These are phyloP conservation scores for Chenopodium berlandieri DNA, from an alignment of 148 eudicot genomes.

Conservation along the genomic window DNA sequence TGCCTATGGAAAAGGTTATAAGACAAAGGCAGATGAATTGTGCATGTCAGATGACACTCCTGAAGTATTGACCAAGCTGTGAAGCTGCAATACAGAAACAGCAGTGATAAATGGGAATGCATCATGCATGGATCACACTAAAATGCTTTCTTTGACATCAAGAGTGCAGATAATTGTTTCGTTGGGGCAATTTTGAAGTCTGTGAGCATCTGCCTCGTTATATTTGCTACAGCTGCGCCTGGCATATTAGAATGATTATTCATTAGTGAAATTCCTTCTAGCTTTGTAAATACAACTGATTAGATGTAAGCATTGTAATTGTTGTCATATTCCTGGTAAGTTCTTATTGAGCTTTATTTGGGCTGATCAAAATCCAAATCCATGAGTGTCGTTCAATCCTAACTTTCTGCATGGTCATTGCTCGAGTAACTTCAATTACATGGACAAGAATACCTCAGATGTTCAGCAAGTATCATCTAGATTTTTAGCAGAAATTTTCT, in stretches of 20 bases:
- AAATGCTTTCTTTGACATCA: background rate
- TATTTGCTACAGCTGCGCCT: background rate
- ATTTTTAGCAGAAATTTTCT: no score
- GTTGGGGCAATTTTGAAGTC: background rate
- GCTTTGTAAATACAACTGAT: background rate
- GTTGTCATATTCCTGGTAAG: background rate
- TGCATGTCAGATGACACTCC: background rate
- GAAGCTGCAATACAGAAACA: background rate
- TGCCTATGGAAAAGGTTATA: constrained; percentile 73
- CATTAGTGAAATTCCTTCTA: background rate
- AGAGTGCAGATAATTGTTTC: background rate
- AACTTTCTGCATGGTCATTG: background rate
- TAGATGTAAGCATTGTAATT: background rate
- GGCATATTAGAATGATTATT: background rate
- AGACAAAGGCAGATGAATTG: constrained; percentile 31
- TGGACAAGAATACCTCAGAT: background rate
- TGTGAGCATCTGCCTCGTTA: background rate
- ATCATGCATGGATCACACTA: background rate
- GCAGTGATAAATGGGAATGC: background rate
- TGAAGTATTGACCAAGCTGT: constrained; percentile 1
- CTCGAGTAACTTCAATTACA: background rate
- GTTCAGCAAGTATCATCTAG: no score
- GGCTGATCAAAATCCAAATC: background rate
- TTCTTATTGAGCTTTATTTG: background rate
- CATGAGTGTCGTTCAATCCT: background rate